Percentiles rank a stretch among this genome's conserved stretches.
phyloP scores from a whole-genome alignment of 1,284 basidiomycete species.

The Inonotus obliquus region DNA sequence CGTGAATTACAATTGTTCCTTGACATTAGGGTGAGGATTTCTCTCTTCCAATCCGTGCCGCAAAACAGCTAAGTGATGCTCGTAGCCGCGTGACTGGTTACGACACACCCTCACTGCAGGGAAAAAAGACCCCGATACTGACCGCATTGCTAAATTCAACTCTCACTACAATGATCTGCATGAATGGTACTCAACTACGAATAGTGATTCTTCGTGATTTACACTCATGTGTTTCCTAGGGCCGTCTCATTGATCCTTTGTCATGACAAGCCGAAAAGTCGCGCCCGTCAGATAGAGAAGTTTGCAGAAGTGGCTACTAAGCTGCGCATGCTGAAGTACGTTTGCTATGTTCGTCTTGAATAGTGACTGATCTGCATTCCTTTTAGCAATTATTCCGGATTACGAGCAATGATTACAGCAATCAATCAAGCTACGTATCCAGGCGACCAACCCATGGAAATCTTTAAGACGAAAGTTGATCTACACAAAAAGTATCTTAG shows the following conservation, averaged over 20 bases:
- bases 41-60: slow-evolving; percentile 1
- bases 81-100: slow-evolving; percentile 76
- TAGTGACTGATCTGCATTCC: not conserved
- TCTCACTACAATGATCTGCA: slow-evolving; percentile 70
- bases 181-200: slow-evolving; percentile 53
- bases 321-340: slow-evolving; percentile 39
- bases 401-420: slow-evolving; percentile 79
- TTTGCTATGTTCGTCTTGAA: no score
- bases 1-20: slow-evolving; percentile 59
- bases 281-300: slow-evolving; percentile 72
- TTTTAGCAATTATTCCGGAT: slow-evolving; percentile 74
- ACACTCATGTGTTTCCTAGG: slow-evolving; percentile 34
- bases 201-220: not conserved
- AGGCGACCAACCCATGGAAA: slow-evolving; percentile 66
- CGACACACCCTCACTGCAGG: slow-evolving; percentile 64
- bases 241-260: slow-evolving; percentile 75
- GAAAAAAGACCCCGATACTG: slow-evolving; percentile 55
- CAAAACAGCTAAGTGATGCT: slow-evolving; percentile 10
- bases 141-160: slow-evolving; percentile 67
- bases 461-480: slow-evolving; percentile 57
- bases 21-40: slow-evolving; percentile 56
- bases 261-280: slow-evolving; percentile 61
- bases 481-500: slow-evolving; percentile 68
- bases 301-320: slow-evolving; percentile 70
- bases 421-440: slow-evolving; percentile 70